Percentiles rank a stretch among this genome's conserved stretches.
These are phyloP conservation scores for Lecanicillium sp. DNA, from an alignment of 2,329 filamentous ascomycete genomes.

Conservation along the genomic window DNA sequence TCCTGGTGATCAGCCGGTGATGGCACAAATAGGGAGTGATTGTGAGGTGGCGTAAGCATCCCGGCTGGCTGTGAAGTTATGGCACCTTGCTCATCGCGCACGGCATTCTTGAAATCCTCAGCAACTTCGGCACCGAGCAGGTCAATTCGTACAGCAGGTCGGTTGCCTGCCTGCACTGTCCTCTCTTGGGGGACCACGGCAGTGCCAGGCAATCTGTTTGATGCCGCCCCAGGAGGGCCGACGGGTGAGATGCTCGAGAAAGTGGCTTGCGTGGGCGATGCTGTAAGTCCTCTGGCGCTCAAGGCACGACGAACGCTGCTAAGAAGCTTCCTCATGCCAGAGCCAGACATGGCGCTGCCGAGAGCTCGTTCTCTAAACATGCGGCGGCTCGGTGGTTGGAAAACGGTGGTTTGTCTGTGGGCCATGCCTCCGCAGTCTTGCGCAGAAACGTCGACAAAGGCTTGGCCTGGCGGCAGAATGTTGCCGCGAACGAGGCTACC, in stretches of 20 bases:
- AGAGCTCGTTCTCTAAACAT: slow-evolving; percentile 40
- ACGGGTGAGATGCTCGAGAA: slow-evolving; percentile 41
- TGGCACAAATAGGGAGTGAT: slow-evolving; percentile 13
- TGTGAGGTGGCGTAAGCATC: slow-evolving; percentile 13
- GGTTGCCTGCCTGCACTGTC: slow-evolving; percentile 32
- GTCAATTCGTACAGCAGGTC: slow-evolving; percentile 64
- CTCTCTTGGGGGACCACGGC: slow-evolving; percentile 51
- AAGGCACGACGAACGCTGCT: slow-evolving; percentile 79
- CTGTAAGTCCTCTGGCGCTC: slow-evolving; percentile 48
- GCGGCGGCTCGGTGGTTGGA: slow-evolving; percentile 29
- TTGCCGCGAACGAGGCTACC: slow-evolving; percentile 85
- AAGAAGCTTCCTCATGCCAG: slow-evolving; percentile 78
- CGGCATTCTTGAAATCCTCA: slow-evolving; percentile 70
- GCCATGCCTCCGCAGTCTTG: slow-evolving; percentile 37
- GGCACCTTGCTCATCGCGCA: slow-evolving; percentile 53
- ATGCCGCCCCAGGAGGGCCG: slow-evolving; percentile 44
- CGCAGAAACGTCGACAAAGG: slow-evolving; percentile 64
- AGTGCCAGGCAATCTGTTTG: slow-evolving; percentile 51
- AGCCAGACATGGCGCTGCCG: slow-evolving; percentile 55
- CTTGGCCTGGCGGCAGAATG: slow-evolving; percentile 71
- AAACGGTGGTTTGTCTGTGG: slow-evolving; percentile 47
- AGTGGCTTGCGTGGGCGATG: slow-evolving; percentile 36
- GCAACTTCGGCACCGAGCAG: slow-evolving; percentile 70
- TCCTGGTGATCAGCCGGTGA: slow-evolving; percentile 24
- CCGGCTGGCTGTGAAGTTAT: slow-evolving; percentile 23